Percentiles rank a stretch among this genome's conserved stretches.
These are phyloP conservation scores for Starmerella bombi DNA, from an alignment of 805 yeast species.

Conservation along the genomic window DNA sequence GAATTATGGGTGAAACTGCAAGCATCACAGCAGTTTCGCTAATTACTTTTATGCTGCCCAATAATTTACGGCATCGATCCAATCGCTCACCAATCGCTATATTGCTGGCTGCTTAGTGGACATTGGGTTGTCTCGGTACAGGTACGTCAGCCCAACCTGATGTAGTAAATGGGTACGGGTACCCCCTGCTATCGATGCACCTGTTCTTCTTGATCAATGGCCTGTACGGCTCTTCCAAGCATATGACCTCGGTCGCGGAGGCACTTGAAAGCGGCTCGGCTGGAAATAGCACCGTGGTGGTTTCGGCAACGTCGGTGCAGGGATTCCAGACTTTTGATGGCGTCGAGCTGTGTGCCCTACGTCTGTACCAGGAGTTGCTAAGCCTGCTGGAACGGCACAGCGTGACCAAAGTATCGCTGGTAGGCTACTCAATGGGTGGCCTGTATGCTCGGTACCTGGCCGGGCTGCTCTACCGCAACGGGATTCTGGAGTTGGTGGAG, in stretches of 20 bases:
- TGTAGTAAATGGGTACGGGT: no score
- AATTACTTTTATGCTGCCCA: no score
- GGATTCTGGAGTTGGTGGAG: constrained; percentile 41
- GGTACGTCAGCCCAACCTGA: no score
- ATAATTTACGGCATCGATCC: no score
- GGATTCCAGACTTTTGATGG: constrained; percentile 80
- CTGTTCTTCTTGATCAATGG: constrained; percentile 21
- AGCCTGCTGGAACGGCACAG: constrained; percentile 27
- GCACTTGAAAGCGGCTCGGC: constrained; percentile 27
- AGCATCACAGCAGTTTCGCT: no score
- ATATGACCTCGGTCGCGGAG: constrained; percentile 38
- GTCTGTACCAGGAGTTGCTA: constrained; percentile 53
- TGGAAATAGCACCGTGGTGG: constrained; percentile 24
- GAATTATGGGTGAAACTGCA: no score
- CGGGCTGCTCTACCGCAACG: constrained; percentile 45
- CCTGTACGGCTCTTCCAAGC: constrained; percentile 54
- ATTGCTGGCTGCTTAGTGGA: no score
- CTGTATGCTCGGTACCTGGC: constrained; percentile 61
- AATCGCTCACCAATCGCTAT: no score
- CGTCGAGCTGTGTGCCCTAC: constrained; percentile 44
- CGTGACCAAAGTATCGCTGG: constrained; percentile 51
- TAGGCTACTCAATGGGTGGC: constrained; percentile 91
- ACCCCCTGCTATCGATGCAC: no score
- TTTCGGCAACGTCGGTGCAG: constrained; percentile 46
- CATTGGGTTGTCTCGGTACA: no score